These are phyloP conservation scores for Ophiostoma ulmi DNA, from an alignment of 2,329 filamentous ascomycete species.

Conservation along the genomic window DNA sequence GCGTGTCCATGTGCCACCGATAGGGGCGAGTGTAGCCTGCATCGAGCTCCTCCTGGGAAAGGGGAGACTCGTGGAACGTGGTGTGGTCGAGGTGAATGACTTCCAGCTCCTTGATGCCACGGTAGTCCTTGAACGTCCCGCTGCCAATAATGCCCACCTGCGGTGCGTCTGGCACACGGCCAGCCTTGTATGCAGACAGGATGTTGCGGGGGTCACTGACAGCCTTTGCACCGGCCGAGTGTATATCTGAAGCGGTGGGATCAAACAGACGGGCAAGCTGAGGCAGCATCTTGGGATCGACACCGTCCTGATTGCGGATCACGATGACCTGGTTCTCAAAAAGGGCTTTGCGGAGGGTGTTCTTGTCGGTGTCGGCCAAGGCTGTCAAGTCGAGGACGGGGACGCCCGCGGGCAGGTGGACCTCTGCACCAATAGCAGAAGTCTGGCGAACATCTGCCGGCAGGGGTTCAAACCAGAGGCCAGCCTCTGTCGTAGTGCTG, in stretches of 20 bases:
- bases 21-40: conserved; percentile 55
- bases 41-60: conserved; percentile 41
- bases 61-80: conserved; percentile 25
- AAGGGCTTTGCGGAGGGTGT: conserved; percentile 20
- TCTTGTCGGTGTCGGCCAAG: conserved; percentile 21
- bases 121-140: conserved; percentile 24
- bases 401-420: conserved; percentile 19
- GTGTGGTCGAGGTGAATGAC: conserved; percentile 26
- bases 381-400: conserved; percentile 19
- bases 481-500: conserved; percentile 5
- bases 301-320: conserved; percentile 25
- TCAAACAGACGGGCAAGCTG: conserved; percentile 25
- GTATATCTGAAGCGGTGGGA: conserved; percentile 22
- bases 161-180: conserved; percentile 23
- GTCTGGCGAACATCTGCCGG: conserved; percentile 21
- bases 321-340: conserved; percentile 27
- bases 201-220: conserved; percentile 26
- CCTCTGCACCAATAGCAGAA: conserved; percentile 25
- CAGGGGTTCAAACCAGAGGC: conserved; percentile 24
- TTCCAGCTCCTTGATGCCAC: conserved; percentile 22
- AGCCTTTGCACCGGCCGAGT: conserved; percentile 26
- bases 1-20: conserved; percentile 75
- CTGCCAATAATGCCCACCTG: conserved; percentile 27
- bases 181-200: conserved; percentile 25
- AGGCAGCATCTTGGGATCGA: conserved; percentile 22